phyloP scores from a whole-genome alignment of 164 flowering plant species.

The Magnolia officinalis region DNA sequence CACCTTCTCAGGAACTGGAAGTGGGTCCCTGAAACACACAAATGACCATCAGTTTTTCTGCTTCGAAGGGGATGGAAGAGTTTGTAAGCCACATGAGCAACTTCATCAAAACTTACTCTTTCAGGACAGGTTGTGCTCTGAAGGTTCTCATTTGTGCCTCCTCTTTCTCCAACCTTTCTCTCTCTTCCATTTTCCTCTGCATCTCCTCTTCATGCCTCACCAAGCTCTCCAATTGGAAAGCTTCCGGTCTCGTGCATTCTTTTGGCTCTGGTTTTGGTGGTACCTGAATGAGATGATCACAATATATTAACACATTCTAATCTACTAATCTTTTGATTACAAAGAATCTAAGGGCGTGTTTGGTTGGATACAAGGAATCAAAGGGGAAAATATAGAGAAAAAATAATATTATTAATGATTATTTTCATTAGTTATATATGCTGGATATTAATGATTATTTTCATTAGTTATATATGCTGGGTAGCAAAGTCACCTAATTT shows the following conservation, averaged over 20 bases:
- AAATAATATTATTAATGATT: too few relatives aligned
- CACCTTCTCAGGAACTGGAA: slow-evolving; percentile 82
- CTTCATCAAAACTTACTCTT: slow-evolving; percentile 50
- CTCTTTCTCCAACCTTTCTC: slow-evolving; percentile 60
- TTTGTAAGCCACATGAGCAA: not conserved
- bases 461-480: too few relatives aligned
- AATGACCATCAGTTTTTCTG: not conserved
- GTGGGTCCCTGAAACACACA: slow-evolving; percentile 63
- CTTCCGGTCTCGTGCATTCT: slow-evolving; percentile 77
- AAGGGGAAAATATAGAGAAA: too few relatives aligned
- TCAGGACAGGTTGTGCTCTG: slow-evolving; percentile 77
- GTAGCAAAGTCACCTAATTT: too few relatives aligned
- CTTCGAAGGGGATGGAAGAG: not conserved
- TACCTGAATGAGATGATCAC: slow-evolving; percentile 37
- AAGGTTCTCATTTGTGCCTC: slow-evolving; percentile 73
- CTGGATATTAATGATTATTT: too few relatives aligned
- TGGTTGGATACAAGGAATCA: too few relatives aligned
- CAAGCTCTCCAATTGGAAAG: slow-evolving; percentile 85
- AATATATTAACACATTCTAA: too few relatives aligned
- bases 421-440: too few relatives aligned
- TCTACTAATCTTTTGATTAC: too few relatives aligned
- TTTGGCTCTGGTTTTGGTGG: slow-evolving; percentile 96
- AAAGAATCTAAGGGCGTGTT: too few relatives aligned
- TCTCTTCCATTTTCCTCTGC: slow-evolving; percentile 83
- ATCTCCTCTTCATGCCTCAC: slow-evolving; percentile 91